Base-by-base conservation (phyloP, 441 rosid genomes). In the Adansonia grandidieri region DNA sequence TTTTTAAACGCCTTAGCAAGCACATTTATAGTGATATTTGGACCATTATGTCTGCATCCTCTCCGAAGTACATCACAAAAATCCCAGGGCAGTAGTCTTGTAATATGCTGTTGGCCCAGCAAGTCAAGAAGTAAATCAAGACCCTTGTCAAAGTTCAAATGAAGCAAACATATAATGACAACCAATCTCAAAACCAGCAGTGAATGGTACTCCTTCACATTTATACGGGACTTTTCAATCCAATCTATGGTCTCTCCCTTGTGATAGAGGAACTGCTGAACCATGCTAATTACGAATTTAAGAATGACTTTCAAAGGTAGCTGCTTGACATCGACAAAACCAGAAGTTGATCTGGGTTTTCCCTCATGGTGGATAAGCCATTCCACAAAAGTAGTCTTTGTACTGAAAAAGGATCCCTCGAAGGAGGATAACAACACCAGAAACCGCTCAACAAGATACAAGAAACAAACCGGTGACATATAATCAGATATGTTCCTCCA, bases 371-470 rank as follows among this genome's bases (percentile, higher is more conserved):
- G 64, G 48, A 77, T 72, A 10, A 81, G 66, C 82, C 86, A 85
- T 54, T 84, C 86, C 61, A 83, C 63, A 40, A 85, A 85, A 58
- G 88, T 79, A 77, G 85, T 82, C 60, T 80, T 82, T 0, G 89
- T 82, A 2, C 84, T 75, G 56, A 56, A 45, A 48, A 83, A 64
- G 50, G 9, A 72, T n/a, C 86, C 87, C 2, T 28, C 58, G 40
- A n/a, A 44, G 65, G 5, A 75, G 24, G 86, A 78, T 13, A 80
- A 42, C 32, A 81, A 61, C 64, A 84, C 47, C 62, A 87, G 68
- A 20, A 70, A 80, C 17, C 86, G 84, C 73, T 88, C 89, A 3
- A 85, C 19, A 19, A 88, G 84, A 82, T 86, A 88, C 57, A 86
- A 11, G 76, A 89, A 86, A 77, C 90, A 85, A 10, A 19, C 58